Percentiles rank a stretch among this genome's conserved stretches.
Conservation (phyloP, 805 yeast genomes). For the Candida maesae region DNA sequence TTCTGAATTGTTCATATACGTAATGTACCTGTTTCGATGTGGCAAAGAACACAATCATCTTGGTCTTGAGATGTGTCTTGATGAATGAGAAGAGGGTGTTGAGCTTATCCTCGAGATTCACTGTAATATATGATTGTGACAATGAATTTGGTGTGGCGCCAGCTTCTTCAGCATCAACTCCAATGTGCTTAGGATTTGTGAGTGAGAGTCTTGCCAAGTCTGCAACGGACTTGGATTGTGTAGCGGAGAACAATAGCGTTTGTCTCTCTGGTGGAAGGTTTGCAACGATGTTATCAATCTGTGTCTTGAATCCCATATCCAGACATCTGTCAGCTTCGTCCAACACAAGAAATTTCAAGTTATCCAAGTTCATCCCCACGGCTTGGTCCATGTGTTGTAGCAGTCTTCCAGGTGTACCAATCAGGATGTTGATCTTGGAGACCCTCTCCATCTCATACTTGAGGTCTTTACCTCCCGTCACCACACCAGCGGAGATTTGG, state of each 20-base stretch:
- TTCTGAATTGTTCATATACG: conserved; percentile 30
- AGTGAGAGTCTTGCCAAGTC: conserved; percentile 82
- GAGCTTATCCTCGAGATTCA: conserved; percentile 74
- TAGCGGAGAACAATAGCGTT: conserved; percentile 92
- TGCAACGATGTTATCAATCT: conserved; percentile 63
- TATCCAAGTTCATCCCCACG: conserved; percentile 59
- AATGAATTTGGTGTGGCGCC: conserved; percentile 78
- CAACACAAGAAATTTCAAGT: conserved; percentile 66
- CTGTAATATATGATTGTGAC: conserved; percentile 76
- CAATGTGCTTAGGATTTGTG: conserved; percentile 86
- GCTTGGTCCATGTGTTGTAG: conserved; percentile 67
- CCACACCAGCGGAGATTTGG: conserved; percentile 59
- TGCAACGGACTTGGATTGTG: conserved; percentile 83
- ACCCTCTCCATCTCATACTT: conserved; percentile 74
- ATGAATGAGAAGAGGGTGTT: conserved; percentile 70
- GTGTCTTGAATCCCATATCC: conserved; percentile 72
- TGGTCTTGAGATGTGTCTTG: conserved; percentile 75
- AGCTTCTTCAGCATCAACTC: conserved; percentile 65
- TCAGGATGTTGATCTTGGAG: conserved; percentile 65
- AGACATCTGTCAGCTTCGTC: conserved; percentile 93
- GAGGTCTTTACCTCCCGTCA: conserved; percentile 61
- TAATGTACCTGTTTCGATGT: conserved; percentile 52
- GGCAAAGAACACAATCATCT: conserved; percentile 77
- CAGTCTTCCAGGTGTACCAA: conserved; percentile 92
- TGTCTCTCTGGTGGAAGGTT: conserved; percentile 85